Conservation (phyloP, 768 basidiomycete genomes). For the Phylloporus rhodoxanthus region DNA sequence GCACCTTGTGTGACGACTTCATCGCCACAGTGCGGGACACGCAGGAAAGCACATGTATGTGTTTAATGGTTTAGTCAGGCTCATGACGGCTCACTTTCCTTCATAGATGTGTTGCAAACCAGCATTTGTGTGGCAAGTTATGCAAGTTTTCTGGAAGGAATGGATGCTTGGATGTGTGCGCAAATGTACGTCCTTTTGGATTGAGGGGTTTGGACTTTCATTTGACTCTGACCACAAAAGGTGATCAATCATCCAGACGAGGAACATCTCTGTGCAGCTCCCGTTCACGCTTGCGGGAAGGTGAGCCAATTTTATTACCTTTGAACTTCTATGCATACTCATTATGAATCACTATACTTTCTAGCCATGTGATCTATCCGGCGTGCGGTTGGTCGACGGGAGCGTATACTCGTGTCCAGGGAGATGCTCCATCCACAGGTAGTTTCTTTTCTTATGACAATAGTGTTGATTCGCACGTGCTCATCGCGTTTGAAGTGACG, state of each 20-base stretch:
- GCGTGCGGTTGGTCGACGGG: slow-evolving; percentile 27
- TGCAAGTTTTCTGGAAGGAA: slow-evolving; percentile 42
- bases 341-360: not conserved
- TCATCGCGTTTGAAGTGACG: slow-evolving; percentile 33
- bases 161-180: slow-evolving; percentile 50
- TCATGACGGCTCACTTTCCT: not conserved
- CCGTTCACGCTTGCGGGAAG: slow-evolving; percentile 51
- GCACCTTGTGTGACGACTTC: not conserved
- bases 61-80: not conserved
- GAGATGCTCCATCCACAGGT: slow-evolving; percentile 42
- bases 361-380: slow-evolving; percentile 40
- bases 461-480: not conserved
- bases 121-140: slow-evolving; percentile 50
- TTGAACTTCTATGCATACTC: not conserved
- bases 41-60: slow-evolving; percentile 49
- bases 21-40: slow-evolving; percentile 49
- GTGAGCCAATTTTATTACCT: slow-evolving; percentile 21
- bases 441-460: not conserved
- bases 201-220: not conserved
- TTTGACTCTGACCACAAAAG: slow-evolving; percentile 24
- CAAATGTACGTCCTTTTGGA: slow-evolving; percentile 35
- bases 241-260: slow-evolving; percentile 42
- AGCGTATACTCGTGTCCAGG: slow-evolving; percentile 37
- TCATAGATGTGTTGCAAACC: slow-evolving; percentile 45
- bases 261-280: slow-evolving; percentile 50